Conservation (phyloP, 805 yeast species). For the Wickerhamiella lipophila region DNA sequence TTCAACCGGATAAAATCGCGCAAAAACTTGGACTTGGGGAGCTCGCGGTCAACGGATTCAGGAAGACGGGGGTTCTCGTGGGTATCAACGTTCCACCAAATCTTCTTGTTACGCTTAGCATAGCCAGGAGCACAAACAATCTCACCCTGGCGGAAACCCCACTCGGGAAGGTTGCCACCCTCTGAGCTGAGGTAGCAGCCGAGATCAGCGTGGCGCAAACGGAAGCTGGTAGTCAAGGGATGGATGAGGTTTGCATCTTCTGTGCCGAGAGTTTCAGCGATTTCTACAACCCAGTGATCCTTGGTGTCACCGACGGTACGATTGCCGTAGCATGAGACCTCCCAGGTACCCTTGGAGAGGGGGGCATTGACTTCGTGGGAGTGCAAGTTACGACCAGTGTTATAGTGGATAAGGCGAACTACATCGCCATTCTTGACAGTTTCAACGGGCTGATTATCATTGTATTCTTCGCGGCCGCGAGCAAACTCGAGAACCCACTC, state of each 20-base stretch:
- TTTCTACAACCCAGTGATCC: slow-evolving; percentile 88
- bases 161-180: slow-evolving; percentile 75
- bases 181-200: slow-evolving; percentile 89
- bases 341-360: slow-evolving; percentile 80
- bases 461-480: slow-evolving; percentile 26
- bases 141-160: slow-evolving; percentile 98
- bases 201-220: slow-evolving; percentile 69
- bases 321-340: slow-evolving; percentile 83
- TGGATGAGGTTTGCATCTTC: slow-evolving; percentile 43
- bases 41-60: slow-evolving; percentile 28
- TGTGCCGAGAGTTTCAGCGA: slow-evolving; percentile 42
- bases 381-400: slow-evolving; percentile 64
- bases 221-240: slow-evolving; percentile 57
- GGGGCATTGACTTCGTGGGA: slow-evolving; percentile 98
- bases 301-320: slow-evolving; percentile 61
- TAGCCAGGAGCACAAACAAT: slow-evolving; percentile 53
- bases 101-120: slow-evolving; percentile 42
- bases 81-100: slow-evolving; percentile 75
- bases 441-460: slow-evolving; percentile 29
- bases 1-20: slow-evolving; percentile 60
- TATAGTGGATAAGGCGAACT: slow-evolving; percentile 68
- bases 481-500: slow-evolving; percentile 60
- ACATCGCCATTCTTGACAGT: slow-evolving; percentile 54
- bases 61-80: slow-evolving; percentile 43
- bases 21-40: slow-evolving; percentile 44